Base-by-base conservation (phyloP, 345 rosid species). In the Syzygium grande region DNA sequence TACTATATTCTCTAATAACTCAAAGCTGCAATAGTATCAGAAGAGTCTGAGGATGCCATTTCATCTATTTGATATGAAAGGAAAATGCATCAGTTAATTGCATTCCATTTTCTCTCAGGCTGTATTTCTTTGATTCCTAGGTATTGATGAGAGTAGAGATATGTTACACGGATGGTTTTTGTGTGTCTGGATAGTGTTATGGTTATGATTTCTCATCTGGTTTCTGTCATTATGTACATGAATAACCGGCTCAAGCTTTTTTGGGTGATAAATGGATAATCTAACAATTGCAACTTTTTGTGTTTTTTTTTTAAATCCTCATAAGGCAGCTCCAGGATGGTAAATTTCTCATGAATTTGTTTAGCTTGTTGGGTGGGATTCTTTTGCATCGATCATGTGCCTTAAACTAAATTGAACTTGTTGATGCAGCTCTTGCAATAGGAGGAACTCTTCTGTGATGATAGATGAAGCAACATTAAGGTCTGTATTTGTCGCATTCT, bases 381-480 rank as follows among this genome's bases (percentile, higher is more conserved):
- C 46, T 30, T 68, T 68, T 30, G 43, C 43, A 9, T 16, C 3
- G 12, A 68, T 30, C 23, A 9, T 65, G 55, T 63, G 63, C 63
- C 51, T 52, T 55, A 84, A 49, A 56, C 11, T 34, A 34, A 53
- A 30, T 78, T 27, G 34, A n/a, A 56, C 86, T 89, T 88, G 85
- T 68, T 89, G 87, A 51, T 90, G 91, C 95, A 95, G 99, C 85
- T 90, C 84, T 91, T 91, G 90, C 23, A 65, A 87, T 89, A 92
- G 91, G 85, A 88, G 86, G 83, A 91, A 89, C 90, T 58, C 89
- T 91, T 84, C 86, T 83, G 90, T 90, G 65, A 89, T 90, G 65
- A 89, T 91, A 86, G 90, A 89, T 87, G 91, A 89, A 63, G 84
- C 85, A 87, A 88, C 90, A 41, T 89, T 90, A 88, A 94, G 97